A percentile compares a stretch with the other conserved stretches of the same genome.
These are phyloP conservation scores for Chaetomiaceae sp. DNA, from an alignment of 2,329 filamentous ascomycete genomes.

Conservation along the genomic window DNA sequence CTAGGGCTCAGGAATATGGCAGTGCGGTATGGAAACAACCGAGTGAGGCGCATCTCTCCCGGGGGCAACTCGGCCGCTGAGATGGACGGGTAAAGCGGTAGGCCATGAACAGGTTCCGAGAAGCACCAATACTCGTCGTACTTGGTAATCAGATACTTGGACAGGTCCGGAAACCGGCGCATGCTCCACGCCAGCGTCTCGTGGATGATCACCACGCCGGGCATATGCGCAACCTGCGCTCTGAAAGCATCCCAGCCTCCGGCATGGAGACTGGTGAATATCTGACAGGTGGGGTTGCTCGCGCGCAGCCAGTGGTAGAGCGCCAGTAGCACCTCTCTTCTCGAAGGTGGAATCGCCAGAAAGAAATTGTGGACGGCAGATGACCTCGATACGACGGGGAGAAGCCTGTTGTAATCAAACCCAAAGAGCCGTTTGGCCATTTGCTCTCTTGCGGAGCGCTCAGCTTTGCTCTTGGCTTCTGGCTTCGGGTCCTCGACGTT, in stretches of 20 bases:
- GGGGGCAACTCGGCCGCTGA: slow-evolving; percentile 21
- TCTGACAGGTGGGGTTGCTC: slow-evolving; percentile 36
- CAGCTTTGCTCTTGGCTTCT: background rate
- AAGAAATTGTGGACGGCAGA: slow-evolving; percentile 38
- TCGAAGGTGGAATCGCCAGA: slow-evolving; percentile 43
- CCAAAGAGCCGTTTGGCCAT: slow-evolving; percentile 27
- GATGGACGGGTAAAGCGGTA: slow-evolving; percentile 32
- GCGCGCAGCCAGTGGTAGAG: slow-evolving; percentile 43
- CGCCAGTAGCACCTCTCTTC: slow-evolving; percentile 32
- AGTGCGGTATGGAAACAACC: slow-evolving; percentile 41
- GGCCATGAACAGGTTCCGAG: slow-evolving; percentile 30
- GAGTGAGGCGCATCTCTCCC: slow-evolving; percentile 34
- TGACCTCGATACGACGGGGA: slow-evolving; percentile 17
- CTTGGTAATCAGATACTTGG: slow-evolving; percentile 30
- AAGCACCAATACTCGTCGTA: slow-evolving; percentile 39
- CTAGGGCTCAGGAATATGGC: slow-evolving; percentile 47
- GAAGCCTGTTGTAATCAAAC: slow-evolving; percentile 32
- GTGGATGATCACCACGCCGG: slow-evolving; percentile 40
- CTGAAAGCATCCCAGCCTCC: slow-evolving; percentile 47
- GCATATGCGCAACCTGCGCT: slow-evolving; percentile 24
- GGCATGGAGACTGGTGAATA: slow-evolving; percentile 37
- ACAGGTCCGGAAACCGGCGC: slow-evolving; percentile 37
- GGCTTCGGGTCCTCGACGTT: too few relatives aligned
- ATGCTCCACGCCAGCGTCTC: slow-evolving; percentile 37
- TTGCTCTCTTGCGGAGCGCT: slow-evolving; percentile 10